A percentile compares a stretch with the other conserved stretches of the same genome.
phyloP scores from a whole-genome alignment of 2,329 filamentous ascomycete genomes.

The Verticillium tricorpus region DNA sequence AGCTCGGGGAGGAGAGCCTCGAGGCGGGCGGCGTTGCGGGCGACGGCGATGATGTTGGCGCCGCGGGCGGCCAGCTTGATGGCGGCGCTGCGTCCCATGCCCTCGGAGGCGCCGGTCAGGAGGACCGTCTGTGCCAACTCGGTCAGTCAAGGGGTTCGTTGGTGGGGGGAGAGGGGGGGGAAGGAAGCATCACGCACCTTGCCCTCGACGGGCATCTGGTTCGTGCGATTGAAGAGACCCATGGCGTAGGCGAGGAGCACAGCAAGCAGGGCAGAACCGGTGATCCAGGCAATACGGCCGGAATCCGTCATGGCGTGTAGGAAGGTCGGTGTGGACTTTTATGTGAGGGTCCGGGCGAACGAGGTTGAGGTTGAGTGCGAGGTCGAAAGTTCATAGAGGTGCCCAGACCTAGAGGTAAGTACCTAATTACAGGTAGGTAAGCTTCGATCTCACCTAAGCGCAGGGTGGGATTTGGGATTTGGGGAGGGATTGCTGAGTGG shows the following conservation, averaged over 20 bases:
- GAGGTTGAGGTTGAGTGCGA: too few relatives aligned
- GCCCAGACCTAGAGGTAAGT: too few relatives aligned
- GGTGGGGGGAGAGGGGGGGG: neutral
- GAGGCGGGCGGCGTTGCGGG: slow-evolving; percentile 73
- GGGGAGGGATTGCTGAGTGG: too few relatives aligned
- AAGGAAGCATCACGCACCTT: slow-evolving; percentile 51
- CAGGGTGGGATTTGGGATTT: too few relatives aligned
- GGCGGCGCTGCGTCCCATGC: slow-evolving; percentile 77
- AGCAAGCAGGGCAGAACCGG: slow-evolving; percentile 11
- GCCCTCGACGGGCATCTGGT: slow-evolving; percentile 80
- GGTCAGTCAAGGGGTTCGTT: neutral
- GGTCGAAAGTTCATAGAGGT: too few relatives aligned
- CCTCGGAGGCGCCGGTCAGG: slow-evolving; percentile 87
- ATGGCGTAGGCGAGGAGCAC: slow-evolving; percentile 43
- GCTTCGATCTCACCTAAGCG: too few relatives aligned
- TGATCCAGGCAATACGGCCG: neutral
- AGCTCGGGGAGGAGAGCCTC: slow-evolving; percentile 57
- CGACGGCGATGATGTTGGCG: slow-evolving; percentile 80
- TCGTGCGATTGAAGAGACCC: slow-evolving; percentile 64
- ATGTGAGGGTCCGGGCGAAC: too few relatives aligned
- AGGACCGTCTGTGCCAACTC: slow-evolving; percentile 64
- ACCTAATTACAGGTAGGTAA: too few relatives aligned
- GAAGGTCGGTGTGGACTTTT: neutral
- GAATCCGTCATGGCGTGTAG: neutral
- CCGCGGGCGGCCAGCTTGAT: slow-evolving; percentile 75